Conservation (phyloP, 352 stramenopile species). For the Phytopythium ostracodes region DNA sequence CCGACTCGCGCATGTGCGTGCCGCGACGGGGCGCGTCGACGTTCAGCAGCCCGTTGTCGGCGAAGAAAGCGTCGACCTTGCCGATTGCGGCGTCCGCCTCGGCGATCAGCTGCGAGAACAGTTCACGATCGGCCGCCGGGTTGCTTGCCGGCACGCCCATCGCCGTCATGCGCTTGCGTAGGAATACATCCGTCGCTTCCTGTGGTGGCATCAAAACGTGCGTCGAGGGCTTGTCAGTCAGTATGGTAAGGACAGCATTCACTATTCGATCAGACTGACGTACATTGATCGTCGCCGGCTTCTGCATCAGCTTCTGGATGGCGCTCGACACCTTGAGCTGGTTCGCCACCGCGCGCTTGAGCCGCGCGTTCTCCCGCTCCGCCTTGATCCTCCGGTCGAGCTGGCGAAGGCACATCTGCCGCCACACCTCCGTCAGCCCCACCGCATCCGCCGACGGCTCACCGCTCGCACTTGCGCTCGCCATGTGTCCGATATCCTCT, state of each 20-base stretch:
- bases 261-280: not conserved
- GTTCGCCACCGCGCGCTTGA: conserved; percentile 47
- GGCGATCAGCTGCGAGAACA: conserved; percentile 8
- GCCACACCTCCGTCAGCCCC: conserved; percentile 1
- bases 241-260: not conserved
- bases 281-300: not conserved
- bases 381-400: conserved; percentile 8
- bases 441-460: not conserved
- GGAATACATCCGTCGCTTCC: conserved; percentile 8
- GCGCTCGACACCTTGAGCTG: conserved; percentile 47
- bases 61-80: conserved; percentile 30
- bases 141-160: not conserved
- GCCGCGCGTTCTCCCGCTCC: conserved; percentile 44
- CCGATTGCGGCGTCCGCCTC: conserved; percentile 20
- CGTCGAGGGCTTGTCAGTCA: not conserved
- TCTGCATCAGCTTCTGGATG: conserved; percentile 22
- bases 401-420: conserved; percentile 4
- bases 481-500: not conserved
- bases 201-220: conserved; percentile 4
- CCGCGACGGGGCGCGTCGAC: conserved; percentile 26
- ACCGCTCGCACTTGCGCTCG: too few relatives aligned
- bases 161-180: not conserved
- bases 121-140: conserved; percentile 17
- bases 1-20: conserved; percentile 24
- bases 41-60: conserved; percentile 29